Evolutionary conservation across 305 asterid species (phyloP).

Genomic region (Coffea humblotiana): DNA sequence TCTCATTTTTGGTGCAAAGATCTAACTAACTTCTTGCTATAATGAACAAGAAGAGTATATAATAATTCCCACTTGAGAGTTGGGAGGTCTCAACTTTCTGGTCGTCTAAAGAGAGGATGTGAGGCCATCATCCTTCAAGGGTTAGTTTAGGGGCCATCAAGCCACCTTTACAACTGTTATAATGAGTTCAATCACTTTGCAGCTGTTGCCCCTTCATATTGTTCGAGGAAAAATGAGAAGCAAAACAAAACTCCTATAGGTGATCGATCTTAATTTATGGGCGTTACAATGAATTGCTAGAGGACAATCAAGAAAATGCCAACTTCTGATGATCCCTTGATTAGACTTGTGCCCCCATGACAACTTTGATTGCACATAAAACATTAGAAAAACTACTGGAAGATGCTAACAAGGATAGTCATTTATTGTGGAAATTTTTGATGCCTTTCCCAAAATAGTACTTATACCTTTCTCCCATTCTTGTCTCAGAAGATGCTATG

Average conservation of each 20-base stretch:
- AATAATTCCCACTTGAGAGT: not conserved
- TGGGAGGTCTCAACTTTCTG: not conserved
- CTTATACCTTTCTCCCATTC: not conserved
- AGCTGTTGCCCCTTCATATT: not conserved
- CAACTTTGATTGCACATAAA: conserved; percentile 10
- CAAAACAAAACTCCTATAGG: conserved; percentile 9
- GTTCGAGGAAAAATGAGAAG: not conserved
- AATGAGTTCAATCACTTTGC: conserved; percentile 12
- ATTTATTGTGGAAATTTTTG: not conserved
- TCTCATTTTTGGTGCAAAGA: not conserved
- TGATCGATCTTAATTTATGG: not conserved
- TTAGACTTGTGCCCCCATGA: conserved; percentile 9
- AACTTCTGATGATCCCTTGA: conserved; percentile 19
- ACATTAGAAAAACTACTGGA: conserved; percentile 1
- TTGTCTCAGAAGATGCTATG: not conserved
- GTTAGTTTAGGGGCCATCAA: not conserved
- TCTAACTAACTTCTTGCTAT: not conserved
- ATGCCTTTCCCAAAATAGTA: not conserved
- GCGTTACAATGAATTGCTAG: conserved; percentile 8
- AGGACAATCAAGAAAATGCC: conserved; percentile 17
- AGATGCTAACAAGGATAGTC: conserved; percentile 5
- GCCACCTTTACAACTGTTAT: conserved; percentile 7
- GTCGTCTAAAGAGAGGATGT: not conserved
- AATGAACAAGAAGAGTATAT: not conserved
- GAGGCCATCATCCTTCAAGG: not conserved